A percentile compares a stretch with the other conserved stretches of the same genome.
Evolutionary conservation across 1,284 basidiomycete species (phyloP).

Genomic region (Trametes versicolor): DNA sequence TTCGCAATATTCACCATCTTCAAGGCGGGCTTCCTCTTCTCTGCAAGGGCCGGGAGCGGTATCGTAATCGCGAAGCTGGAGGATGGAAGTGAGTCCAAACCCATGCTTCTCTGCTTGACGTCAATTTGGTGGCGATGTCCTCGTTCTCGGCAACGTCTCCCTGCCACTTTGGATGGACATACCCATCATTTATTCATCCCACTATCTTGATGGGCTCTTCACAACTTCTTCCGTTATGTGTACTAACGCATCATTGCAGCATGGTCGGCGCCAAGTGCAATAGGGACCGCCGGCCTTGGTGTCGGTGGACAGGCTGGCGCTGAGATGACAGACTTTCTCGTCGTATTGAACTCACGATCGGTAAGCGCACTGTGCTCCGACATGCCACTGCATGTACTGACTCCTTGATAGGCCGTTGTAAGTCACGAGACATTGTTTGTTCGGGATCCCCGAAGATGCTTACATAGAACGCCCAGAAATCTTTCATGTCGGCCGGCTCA

Average conservation of each 20-base stretch:
- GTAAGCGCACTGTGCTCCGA: constrained; percentile 53
- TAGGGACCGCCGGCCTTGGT: constrained; percentile 94
- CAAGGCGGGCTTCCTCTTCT: constrained; percentile 83
- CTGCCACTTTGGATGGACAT: not conserved
- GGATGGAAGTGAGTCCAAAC: constrained; percentile 78
- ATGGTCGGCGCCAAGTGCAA: constrained; percentile 95
- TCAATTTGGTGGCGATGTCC: constrained; percentile 7
- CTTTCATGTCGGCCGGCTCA: constrained; percentile 96
- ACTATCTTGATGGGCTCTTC: not conserved
- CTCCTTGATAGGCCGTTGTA: constrained; percentile 62
- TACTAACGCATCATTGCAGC: constrained; percentile 51
- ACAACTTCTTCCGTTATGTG: too few species aligned
- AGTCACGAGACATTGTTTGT: constrained; percentile 39
- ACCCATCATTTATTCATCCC: not conserved
- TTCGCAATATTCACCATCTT: constrained; percentile 87
- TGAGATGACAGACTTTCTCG: constrained; percentile 94
- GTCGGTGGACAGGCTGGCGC: constrained; percentile 87
- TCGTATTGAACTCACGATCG: constrained; percentile 87
- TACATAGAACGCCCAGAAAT: constrained; percentile 57
- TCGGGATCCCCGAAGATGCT: constrained; percentile 3
- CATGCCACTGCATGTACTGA: constrained; percentile 31
- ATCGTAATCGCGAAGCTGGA: constrained; percentile 90
- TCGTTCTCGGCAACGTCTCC: not conserved
- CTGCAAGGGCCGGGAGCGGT: constrained; percentile 87
- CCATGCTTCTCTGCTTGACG: constrained; percentile 8